Evolutionary conservation across 768 basidiomycete genomes (phyloP).

Genomic region (Suillus brevipes): DNA sequence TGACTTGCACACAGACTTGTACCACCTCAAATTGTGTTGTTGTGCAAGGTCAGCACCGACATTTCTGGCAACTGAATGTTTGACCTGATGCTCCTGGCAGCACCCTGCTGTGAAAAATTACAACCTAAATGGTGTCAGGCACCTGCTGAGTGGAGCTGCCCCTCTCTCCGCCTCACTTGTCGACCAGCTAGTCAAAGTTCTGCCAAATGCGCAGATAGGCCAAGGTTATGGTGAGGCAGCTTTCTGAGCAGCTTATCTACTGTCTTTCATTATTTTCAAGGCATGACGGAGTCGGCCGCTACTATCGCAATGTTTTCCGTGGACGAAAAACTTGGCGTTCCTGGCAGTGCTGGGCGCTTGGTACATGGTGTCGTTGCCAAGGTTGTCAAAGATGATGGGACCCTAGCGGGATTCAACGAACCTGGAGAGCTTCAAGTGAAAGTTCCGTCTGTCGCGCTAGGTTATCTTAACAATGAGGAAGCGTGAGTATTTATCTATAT

Average conservation of each 20-base stretch:
- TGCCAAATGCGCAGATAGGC: slow-evolving; percentile 62
- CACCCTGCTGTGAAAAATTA: slow-evolving; percentile 51
- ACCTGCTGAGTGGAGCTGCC: slow-evolving; percentile 60
- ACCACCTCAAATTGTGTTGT: slow-evolving; percentile 62
- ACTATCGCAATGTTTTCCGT: slow-evolving; percentile 51
- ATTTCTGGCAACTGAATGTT: slow-evolving; percentile 6
- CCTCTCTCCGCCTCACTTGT: slow-evolving; percentile 61
- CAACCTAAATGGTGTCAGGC: slow-evolving; percentile 53
- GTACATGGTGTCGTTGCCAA: slow-evolving; percentile 57
- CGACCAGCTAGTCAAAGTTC: slow-evolving; percentile 40
- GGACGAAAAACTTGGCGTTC: slow-evolving; percentile 46
- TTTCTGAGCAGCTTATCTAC: background rate
- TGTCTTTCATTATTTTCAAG: slow-evolving; percentile 30
- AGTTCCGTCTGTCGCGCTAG: slow-evolving; percentile 39
- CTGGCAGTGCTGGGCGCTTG: slow-evolving; percentile 50
- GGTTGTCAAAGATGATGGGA: slow-evolving; percentile 58
- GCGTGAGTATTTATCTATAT: slow-evolving; percentile 47
- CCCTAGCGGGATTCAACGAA: slow-evolving; percentile 54
- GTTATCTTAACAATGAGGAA: slow-evolving; percentile 54
- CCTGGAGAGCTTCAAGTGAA: slow-evolving; percentile 59
- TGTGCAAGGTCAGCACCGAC: slow-evolving; percentile 58
- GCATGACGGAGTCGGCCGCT: slow-evolving; percentile 67
- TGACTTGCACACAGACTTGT: slow-evolving; percentile 45
- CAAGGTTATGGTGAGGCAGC: slow-evolving; percentile 57
- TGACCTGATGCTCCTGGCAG: slow-evolving; percentile 28